Base-by-base conservation (phyloP, 768 basidiomycete genomes). In the Rhizopogon rudus region DNA sequence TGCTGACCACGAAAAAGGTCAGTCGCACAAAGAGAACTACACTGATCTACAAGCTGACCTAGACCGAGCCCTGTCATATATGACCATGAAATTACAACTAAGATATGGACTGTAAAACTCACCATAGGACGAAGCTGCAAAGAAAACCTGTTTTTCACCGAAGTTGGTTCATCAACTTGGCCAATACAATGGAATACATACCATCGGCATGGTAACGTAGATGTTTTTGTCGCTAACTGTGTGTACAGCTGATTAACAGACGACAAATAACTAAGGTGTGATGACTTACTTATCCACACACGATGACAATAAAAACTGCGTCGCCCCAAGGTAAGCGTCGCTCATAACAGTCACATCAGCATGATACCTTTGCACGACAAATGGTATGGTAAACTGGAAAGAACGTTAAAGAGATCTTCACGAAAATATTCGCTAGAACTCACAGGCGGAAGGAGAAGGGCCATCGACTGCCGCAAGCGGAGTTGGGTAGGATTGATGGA, bases 281-380 rank as follows among this genome's bases (percentile, higher is more conserved):
- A 20, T 6, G 8, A 54, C 50, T 17, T 31, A 54, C 50, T 52
- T 54, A 54, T 54, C 53, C 53, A 54, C 22, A 54, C 53, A 20
- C 50, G 53, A 12, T 54, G 53, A 28, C 53, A 33, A 51, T 54
- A 54, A 28, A 54, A 54, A 33, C 53, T 54, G 44, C 9, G 5
- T 8, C 5, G 14, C 12, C n/a, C 29, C 33, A n/a, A 35, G 16
- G 16, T 49, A 25, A 35, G 29, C 28, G 6, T 20, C 33, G 17
- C 6, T 28, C 53, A 6, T 22, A 14, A 52, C 28, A 13, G 33
- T 13, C 1, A 54, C 20, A 25, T 25, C 7, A 6, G 28, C 16
- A 16, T 3, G 8, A n/a, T 40, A 54, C 50, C 33, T 46, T 40
- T 54, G 53, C 10, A 46, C 50, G 6, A 52, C 14, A 6, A 54